Percentiles rank a stretch among this genome's conserved stretches.
These are phyloP conservation scores for Stachybotrys chlorohalonatus DNA, from an alignment of 2,329 filamentous ascomycete species.

Conservation along the genomic window DNA sequence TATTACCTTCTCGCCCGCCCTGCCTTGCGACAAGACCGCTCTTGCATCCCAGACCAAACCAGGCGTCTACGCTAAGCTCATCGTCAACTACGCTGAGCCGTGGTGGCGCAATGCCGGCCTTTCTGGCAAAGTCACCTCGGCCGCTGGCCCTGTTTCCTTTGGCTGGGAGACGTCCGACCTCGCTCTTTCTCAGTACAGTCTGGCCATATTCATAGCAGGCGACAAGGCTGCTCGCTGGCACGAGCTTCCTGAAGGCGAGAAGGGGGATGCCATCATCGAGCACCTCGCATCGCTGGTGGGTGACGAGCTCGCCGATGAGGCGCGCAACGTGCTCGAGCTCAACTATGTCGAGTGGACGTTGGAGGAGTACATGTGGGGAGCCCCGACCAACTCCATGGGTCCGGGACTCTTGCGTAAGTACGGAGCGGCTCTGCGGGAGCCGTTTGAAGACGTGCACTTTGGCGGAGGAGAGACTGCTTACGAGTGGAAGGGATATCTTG, in stretches of 20 bases:
- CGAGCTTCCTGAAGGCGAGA: slow-evolving; percentile 5
- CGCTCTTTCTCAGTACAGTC: slow-evolving; percentile 14
- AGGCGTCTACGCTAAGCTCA: slow-evolving; percentile 25
- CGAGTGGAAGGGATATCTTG: slow-evolving; percentile 17
- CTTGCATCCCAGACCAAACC: slow-evolving; percentile 18
- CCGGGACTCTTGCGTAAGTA: neutral
- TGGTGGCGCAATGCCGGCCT: slow-evolving; percentile 35
- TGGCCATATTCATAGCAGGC: slow-evolving; percentile 22
- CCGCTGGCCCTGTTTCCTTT: slow-evolving; percentile 15
- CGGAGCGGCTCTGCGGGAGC: slow-evolving; percentile 16
- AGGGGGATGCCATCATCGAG: slow-evolving; percentile 8
- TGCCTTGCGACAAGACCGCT: slow-evolving; percentile 17
- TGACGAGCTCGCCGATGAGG: slow-evolving; percentile 2
- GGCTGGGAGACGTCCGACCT: slow-evolving; percentile 15
- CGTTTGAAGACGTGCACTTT: slow-evolving; percentile 16
- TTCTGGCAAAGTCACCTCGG: slow-evolving; percentile 31
- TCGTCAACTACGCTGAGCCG: slow-evolving; percentile 30
- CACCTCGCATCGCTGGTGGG: slow-evolving; percentile 9
- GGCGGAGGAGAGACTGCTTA: slow-evolving; percentile 12
- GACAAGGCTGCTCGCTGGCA: slow-evolving; percentile 17
- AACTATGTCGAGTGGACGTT: slow-evolving; percentile 9
- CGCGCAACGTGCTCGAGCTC: slow-evolving; percentile 4
- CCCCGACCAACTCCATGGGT: slow-evolving; percentile 3
- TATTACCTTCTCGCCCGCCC: slow-evolving; percentile 13
- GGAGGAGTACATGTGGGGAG: slow-evolving; percentile 8